Conservation (phyloP, 179 eudicot species). For the Heliamphora pulchella region DNA sequence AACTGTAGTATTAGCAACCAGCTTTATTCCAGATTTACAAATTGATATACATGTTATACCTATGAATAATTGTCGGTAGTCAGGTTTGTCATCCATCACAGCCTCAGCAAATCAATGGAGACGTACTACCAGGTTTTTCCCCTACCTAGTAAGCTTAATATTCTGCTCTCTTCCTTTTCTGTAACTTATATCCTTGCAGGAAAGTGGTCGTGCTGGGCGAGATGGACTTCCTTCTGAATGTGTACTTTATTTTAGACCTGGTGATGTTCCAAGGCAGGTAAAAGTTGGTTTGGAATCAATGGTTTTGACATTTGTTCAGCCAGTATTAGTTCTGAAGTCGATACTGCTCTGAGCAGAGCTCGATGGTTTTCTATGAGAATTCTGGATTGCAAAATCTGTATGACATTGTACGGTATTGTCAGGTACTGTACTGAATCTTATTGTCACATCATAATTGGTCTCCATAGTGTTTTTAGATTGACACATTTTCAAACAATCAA, state of each 20-base stretch:
- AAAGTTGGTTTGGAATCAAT: neutral
- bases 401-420: constrained; percentile 75
- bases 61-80: constrained; percentile 43
- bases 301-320: neutral
- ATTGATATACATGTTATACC: neutral
- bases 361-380: constrained; percentile 97
- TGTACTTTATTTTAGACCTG: constrained; percentile 80
- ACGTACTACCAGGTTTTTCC: constrained; percentile 88
- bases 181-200: constrained; percentile 42
- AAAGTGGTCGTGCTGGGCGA: constrained; percentile 99
- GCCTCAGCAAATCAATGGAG: constrained; percentile 96
- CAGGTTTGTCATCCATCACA: constrained; percentile 78
- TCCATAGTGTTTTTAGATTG: neutral
- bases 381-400: constrained; percentile 90
- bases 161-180: constrained; percentile 11
- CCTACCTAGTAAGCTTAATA: constrained; percentile 12
- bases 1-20: neutral
- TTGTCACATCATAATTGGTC: neutral
- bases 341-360: constrained; percentile 62
- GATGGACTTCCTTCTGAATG: constrained; percentile 99
- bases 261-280: constrained; percentile 95
- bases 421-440: constrained; percentile 42
- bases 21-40: neutral
- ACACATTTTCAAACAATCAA: neutral
- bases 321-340: constrained; percentile 8